These are phyloP conservation scores for Arabidopsis lyrata DNA, from an alignment of 441 rosid genomes.

Conservation along the genomic window DNA sequence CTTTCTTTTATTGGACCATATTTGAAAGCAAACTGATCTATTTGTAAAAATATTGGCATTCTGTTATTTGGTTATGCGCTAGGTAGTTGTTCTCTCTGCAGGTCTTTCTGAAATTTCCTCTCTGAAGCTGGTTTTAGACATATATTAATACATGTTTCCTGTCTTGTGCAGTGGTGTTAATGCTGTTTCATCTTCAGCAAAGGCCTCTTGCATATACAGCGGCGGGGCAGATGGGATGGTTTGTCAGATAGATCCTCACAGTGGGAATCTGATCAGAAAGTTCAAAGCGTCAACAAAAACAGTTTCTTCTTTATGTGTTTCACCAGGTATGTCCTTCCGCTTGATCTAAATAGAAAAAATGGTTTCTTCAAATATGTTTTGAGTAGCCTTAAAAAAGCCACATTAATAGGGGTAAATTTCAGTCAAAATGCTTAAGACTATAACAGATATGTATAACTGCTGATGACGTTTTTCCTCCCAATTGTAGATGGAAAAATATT, in stretches of 20 bases:
- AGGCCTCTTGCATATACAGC: conserved; percentile 66
- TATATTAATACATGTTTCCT: conserved; percentile 15
- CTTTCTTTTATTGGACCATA: not conserved
- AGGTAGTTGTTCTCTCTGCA: not conserved
- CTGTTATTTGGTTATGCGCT: not conserved
- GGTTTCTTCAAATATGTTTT: not conserved
- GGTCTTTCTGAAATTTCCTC: not conserved
- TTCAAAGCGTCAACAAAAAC: conserved; percentile 84
- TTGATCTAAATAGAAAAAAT: conserved; percentile 4
- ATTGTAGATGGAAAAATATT: conserved; percentile 80
- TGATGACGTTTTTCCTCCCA: conserved; percentile 6
- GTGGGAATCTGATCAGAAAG: conserved; percentile 50
- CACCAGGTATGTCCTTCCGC: conserved; percentile 60
- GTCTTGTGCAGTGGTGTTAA: conserved; percentile 80
- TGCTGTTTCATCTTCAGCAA: conserved; percentile 75
- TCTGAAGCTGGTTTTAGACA: conserved; percentile 13
- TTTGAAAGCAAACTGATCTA: conserved; percentile 1
- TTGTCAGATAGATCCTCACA: conserved; percentile 48
- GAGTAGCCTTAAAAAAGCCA: not conserved
- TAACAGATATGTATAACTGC: conserved; percentile 10
- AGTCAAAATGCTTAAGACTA: not conserved
- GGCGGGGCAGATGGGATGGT: conserved; percentile 84
- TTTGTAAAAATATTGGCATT: not conserved
- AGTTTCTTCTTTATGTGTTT: conserved; percentile 77
- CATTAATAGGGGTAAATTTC: not conserved